Conservation (phyloP, 2,329 filamentous ascomycete species). For the Clonostachys byssicola region DNA sequence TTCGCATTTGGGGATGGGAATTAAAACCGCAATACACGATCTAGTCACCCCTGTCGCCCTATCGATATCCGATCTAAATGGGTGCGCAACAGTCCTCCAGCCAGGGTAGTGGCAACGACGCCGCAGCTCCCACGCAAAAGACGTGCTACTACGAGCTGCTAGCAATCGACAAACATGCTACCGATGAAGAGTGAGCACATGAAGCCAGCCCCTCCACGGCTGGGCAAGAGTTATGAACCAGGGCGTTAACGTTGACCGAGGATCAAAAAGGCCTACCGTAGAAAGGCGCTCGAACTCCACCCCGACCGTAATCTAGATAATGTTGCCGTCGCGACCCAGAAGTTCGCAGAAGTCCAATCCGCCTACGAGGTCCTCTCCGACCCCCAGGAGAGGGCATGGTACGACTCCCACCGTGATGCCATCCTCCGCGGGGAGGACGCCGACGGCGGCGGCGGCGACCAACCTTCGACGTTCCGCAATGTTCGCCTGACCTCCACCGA, state of each 20-base stretch:
- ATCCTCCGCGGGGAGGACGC: conserved; percentile 67
- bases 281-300: conserved; percentile 87
- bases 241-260: conserved; percentile 31
- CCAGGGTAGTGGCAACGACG: conserved; percentile 17
- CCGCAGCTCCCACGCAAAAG: conserved; percentile 42
- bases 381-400: conserved; percentile 94
- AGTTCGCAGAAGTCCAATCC: conserved; percentile 87
- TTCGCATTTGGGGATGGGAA: no score
- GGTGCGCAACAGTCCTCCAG: conserved; percentile 52
- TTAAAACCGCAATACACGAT: no score
- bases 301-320: conserved; percentile 91
- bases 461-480: conserved; percentile 59
- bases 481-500: conserved; percentile 74
- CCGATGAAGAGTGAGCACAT: conserved; percentile 69
- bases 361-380: conserved; percentile 97
- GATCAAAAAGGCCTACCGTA: conserved; percentile 90
- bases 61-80: conserved; percentile 24
- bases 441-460: conserved; percentile 31
- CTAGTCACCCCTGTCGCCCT: no score
- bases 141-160: conserved; percentile 86
- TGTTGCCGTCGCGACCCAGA: conserved; percentile 74
- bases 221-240: background rate
- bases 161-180: conserved; percentile 65
- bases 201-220: background rate
- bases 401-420: conserved; percentile 86